phyloP scores from a whole-genome alignment of 345 rosid species.

The Salix brachista region DNA sequence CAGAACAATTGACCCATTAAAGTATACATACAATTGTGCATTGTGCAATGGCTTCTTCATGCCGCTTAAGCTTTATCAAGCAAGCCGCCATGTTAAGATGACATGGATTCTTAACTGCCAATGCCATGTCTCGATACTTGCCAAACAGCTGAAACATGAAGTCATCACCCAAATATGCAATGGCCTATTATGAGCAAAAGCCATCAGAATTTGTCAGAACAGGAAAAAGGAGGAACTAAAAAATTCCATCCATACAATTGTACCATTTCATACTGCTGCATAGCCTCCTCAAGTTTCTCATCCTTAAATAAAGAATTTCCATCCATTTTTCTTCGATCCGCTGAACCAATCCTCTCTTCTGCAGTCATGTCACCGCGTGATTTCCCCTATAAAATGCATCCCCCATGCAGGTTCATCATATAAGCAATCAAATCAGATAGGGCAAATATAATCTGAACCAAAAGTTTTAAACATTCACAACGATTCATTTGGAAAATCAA shows the following conservation, averaged over 20 bases:
- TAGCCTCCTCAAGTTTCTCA: constrained; percentile 86
- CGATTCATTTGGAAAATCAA: neutral
- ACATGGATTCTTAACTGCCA: constrained; percentile 96
- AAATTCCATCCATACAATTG: constrained; percentile 13
- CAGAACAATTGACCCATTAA: neutral
- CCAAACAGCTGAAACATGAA: constrained; percentile 97
- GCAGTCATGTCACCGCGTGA: constrained; percentile 95
- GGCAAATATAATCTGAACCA: neutral
- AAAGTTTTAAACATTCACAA: constrained; percentile 1
- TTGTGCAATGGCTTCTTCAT: constrained; percentile 81
- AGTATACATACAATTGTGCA: constrained; percentile 60
- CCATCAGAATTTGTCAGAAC: constrained; percentile 20
- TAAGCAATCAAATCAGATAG: constrained; percentile 2
- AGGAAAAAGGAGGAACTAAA: neutral
- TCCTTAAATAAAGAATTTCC: constrained; percentile 78
- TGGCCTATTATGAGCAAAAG: constrained; percentile 48
- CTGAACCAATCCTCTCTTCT: constrained; percentile 90
- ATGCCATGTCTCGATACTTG: constrained; percentile 92
- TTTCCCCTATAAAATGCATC: constrained; percentile 58
- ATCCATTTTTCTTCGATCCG: constrained; percentile 91
- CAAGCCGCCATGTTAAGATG: constrained; percentile 93
- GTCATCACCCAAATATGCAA: constrained; percentile 92
- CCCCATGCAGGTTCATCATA: neutral
- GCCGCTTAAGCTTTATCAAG: constrained; percentile 73
- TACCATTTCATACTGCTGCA: constrained; percentile 98